Percentiles rank a stretch among this genome's conserved stretches.
Conservation (phyloP, 1,284 basidiomycete species). For the Ustilago xerochloae region DNA sequence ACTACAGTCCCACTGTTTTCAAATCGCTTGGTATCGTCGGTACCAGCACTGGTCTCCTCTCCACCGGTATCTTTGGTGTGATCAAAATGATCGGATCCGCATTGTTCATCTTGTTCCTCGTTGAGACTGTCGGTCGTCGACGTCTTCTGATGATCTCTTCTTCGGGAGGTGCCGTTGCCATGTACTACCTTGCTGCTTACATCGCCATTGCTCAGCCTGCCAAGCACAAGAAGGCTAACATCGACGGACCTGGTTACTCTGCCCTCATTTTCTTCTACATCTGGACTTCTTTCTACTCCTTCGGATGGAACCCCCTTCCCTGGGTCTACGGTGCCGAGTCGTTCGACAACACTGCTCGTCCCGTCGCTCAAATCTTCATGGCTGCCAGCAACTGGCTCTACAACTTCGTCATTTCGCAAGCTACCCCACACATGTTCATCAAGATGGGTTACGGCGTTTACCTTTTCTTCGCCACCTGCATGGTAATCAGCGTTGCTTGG, state of each 20-base stretch:
- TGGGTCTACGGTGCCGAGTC: slow-evolving; percentile 73
- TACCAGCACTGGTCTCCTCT: slow-evolving; percentile 71
- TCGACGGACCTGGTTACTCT: slow-evolving; percentile 27
- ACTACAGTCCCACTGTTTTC: slow-evolving; percentile 72
- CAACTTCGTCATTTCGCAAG: slow-evolving; percentile 74
- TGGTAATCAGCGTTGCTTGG: slow-evolving; percentile 74
- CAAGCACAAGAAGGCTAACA: neutral
- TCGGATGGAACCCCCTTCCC: slow-evolving; percentile 60
- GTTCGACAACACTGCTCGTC: slow-evolving; percentile 83
- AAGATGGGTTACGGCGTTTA: slow-evolving; percentile 73
- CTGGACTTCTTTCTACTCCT: slow-evolving; percentile 53
- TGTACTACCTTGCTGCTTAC: slow-evolving; percentile 56
- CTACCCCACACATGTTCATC: slow-evolving; percentile 57
- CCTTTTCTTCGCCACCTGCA: slow-evolving; percentile 76
- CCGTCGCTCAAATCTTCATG: slow-evolving; percentile 83
- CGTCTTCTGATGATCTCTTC: slow-evolving; percentile 69
- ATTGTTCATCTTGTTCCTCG: slow-evolving; percentile 72
- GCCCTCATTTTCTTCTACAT: slow-evolving; percentile 58
- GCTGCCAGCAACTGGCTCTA: slow-evolving; percentile 85
- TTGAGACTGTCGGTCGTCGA: slow-evolving; percentile 77
- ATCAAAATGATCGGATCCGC: slow-evolving; percentile 80
- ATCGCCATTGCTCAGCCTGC: slow-evolving; percentile 49
- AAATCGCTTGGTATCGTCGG: slow-evolving; percentile 71
- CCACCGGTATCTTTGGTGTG: slow-evolving; percentile 84
- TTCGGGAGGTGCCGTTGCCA: slow-evolving; percentile 34